These are phyloP conservation scores for Penicillium macrosclerotiorum DNA, from an alignment of 495 filamentous ascomycete genomes.

Conservation along the genomic window DNA sequence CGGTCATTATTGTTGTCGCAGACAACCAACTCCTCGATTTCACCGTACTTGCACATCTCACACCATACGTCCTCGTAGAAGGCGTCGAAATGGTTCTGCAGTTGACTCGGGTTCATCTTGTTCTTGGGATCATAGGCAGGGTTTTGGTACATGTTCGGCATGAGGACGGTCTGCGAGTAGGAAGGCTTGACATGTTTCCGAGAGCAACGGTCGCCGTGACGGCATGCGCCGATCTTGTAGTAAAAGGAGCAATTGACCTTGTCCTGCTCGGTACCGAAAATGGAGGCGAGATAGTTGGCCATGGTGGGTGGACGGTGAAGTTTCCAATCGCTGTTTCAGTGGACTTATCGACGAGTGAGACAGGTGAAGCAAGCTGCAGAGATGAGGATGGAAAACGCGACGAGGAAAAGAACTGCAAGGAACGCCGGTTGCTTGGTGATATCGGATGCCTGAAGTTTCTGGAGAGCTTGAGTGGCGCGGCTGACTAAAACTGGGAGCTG, in stretches of 20 bases:
- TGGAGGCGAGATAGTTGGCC: conserved; percentile 98
- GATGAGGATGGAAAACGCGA: not conserved
- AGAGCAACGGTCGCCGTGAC: conserved; percentile 96
- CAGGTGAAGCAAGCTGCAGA: too few species aligned
- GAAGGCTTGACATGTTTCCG: conserved; percentile 99
- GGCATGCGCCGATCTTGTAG: conserved; percentile 98
- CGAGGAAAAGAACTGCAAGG: conserved; percentile 1
- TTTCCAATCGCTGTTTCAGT: not conserved
- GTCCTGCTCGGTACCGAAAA: conserved; percentile 99
- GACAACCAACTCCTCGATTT: conserved; percentile 84
- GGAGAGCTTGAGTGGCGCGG: conserved; percentile 36
- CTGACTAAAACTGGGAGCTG: conserved; percentile 33
- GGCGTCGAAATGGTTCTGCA: conserved; percentile 98
- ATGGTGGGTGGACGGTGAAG: conserved; percentile 34
- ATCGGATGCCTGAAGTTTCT: conserved; percentile 42
- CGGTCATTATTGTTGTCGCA: conserved; percentile 97
- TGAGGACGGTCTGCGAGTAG: conserved; percentile 94
- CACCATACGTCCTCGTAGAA: conserved; percentile 99
- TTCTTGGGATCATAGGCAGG: conserved; percentile 95
- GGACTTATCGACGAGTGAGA: too few species aligned
- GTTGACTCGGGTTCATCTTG: conserved; percentile 90
- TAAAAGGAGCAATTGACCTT: conserved; percentile 85
- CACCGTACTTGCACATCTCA: conserved; percentile 95
- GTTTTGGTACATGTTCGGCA: conserved; percentile 99
- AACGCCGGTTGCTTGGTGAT: conserved; percentile 14